Base-by-base conservation (phyloP, 208 protist species). In the Herpetomonas muscarum region DNA sequence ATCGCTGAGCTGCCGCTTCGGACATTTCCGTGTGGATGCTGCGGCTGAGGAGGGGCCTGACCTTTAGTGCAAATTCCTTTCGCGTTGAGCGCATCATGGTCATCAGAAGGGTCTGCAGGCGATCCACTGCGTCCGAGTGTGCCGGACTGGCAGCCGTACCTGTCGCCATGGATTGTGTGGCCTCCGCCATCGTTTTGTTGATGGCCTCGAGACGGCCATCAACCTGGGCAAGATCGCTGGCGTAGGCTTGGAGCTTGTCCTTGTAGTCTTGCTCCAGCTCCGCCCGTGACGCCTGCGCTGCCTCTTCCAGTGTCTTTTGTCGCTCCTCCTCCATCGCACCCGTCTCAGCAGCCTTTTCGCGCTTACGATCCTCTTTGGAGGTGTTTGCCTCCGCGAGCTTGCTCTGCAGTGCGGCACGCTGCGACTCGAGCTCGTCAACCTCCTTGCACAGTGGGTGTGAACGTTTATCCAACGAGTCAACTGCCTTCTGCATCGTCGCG, bases 41-140 rank as follows among this genome's bases (percentile, higher is more conserved):
- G 22, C 52, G 56, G 25, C 66, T 39, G 22, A 85, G 70, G 13
- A 75, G 50, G 26, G 74, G 69, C 45, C 76, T 80, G 13, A 76
- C 62, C 17, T 70, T 48, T 26, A 71, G 24, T 12, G 61, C 55
- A 39, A 77, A 68, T 32, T 73, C 67, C 37, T 25, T 56, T 7
- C 67, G 61, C 52, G 79, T 76, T 6, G 34, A 25, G 19, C 58
- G 34, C 30, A 86, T n/a, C 2, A 68, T n/a, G 15, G n/a, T 39
- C 4, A 59, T 51, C 15, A 86, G 59, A 7, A 31, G 62, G 3
- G 59, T 30, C 51, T 81, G 58, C 26, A 81, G 45, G 17, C 53
- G 25, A 13, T n/a, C 22, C n/a, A 71, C 36, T 7, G 67, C 64
- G 12, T 25, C 17, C 24, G 76, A 67, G 36, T 71, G 42, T 1